Base-by-base conservation (phyloP, 345 rosid species). In the Eucalyptus sideroxylon region DNA sequence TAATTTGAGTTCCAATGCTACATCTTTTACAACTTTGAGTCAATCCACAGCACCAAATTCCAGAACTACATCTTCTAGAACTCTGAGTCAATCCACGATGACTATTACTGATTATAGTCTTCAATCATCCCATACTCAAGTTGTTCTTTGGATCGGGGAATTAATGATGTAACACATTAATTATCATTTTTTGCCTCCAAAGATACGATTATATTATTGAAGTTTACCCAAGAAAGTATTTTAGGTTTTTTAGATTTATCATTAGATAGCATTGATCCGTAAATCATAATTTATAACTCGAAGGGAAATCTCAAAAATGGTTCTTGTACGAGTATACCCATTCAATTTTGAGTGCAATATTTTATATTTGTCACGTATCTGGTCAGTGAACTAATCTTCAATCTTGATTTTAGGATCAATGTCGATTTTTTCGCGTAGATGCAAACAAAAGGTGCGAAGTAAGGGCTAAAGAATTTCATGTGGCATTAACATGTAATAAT, bases 11-110 rank as follows among this genome's bases (percentile, higher is more conserved):
- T 51, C 21, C 2, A 16, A 0, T 0, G 4, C 8, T 16, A 51
- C 55, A 16, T 51, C 21, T 51, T 51, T 51, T 0, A 51, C 1
- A 51, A 51, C 8, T 51, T 51, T 16, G 55, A 6, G 3, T 50
- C 2, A 51, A 51, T 51, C 1, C 4, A 16, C 55, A 0, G 3
- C 2, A 0, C 21, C 0, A 3, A 51, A 51, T 16, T 51, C 4
- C 21, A 16, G 1, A 6, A 0, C 2, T 16, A 6, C 21, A 16
- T 51, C 8, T 51, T 6, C 8, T 51, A 51, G 8, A 51, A 51
- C 4, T 51, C 2, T 51, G 21, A 51, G 8, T 51, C 21, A 16
- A 51, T 51, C 9, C 4, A 51, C 4, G 21, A 51, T 51, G 2
- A 51, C 0, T 1, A 51, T 16, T 51, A 51, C 9, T 0, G 2